Evolutionary conservation across 768 basidiomycete species (phyloP).

Genomic region (Botryobasidium botryosum): DNA sequence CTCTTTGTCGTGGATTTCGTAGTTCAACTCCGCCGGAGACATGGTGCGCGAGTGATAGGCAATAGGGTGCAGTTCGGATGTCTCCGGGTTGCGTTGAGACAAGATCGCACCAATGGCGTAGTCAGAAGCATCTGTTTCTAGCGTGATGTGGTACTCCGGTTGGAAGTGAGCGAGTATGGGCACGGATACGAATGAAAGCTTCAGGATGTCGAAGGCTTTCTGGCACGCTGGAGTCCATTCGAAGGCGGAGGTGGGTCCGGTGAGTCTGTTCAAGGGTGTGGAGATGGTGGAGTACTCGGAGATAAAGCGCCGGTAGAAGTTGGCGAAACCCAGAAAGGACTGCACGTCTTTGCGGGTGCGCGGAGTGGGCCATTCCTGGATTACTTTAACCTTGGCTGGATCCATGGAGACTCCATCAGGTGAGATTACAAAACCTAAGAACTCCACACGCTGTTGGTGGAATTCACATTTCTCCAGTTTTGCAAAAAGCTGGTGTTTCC

Average conservation of each 20-base stretch:
- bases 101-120: too few relatives aligned
- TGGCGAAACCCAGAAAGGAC: too few relatives aligned
- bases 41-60: conserved; percentile 5
- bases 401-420: conserved; percentile 14
- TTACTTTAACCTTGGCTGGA: conserved; percentile 13
- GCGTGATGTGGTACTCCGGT: too few relatives aligned
- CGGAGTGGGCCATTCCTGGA: conserved; percentile 16
- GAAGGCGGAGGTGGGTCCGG: background rate
- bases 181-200: too few relatives aligned
- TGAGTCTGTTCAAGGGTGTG: background rate
- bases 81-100: too few relatives aligned
- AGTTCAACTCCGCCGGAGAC: conserved; percentile 7
- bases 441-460: conserved; percentile 6
- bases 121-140: too few relatives aligned
- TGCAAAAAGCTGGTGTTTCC: too few relatives aligned
- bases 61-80: conserved; percentile 3
- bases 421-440: conserved; percentile 12
- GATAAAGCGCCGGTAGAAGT: too few relatives aligned
- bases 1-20: conserved; percentile 20
- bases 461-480: too few relatives aligned
- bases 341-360: conserved; percentile 13
- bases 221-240: conserved; percentile 1
- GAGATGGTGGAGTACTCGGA: too few relatives aligned
- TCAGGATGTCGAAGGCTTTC: too few relatives aligned
- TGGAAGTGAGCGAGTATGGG: too few relatives aligned